Evolutionary conservation across 140 eudicot species (phyloP).

Genomic region (Flaveria floridana): DNA sequence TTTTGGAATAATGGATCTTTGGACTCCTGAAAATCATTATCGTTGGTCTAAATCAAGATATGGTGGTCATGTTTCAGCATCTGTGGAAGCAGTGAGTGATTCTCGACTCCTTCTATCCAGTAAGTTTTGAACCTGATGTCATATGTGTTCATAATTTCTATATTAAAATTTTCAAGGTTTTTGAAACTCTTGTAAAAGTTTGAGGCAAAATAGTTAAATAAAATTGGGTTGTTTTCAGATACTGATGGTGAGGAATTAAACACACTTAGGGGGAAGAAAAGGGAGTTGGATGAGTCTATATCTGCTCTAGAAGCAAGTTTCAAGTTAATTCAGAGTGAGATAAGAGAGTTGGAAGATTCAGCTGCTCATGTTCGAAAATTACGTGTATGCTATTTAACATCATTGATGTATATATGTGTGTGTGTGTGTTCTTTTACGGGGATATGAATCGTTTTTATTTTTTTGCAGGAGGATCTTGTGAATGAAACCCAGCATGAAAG

Average conservation of each 20-base stretch:
- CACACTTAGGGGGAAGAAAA: constrained; percentile 43
- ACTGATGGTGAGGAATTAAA: constrained; percentile 72
- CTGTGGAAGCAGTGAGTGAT: constrained; percentile 60
- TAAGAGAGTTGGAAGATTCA: constrained; percentile 60
- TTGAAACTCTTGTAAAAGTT: neutral
- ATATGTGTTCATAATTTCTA: neutral
- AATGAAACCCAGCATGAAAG: constrained; percentile 48
- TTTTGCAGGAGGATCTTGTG: constrained; percentile 64
- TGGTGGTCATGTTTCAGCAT: constrained; percentile 79
- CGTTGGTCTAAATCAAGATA: constrained; percentile 81
- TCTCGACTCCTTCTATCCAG: constrained; percentile 72
- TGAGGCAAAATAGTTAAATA: neutral
- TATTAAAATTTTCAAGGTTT: neutral
- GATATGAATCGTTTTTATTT: neutral
- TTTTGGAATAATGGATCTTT: constrained; percentile 72
- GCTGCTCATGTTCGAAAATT: constrained; percentile 63
- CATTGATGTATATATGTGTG: neutral
- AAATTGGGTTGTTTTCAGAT: constrained; percentile 39
- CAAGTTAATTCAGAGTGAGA: constrained; percentile 54
- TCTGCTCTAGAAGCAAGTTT: constrained; percentile 42
- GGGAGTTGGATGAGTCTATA: constrained; percentile 50
- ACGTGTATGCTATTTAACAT: constrained; percentile 54
- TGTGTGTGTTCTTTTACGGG: neutral
- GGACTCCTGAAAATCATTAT: constrained; percentile 97
- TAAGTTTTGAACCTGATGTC: constrained; percentile 33